Evolutionary conservation across 2,329 filamentous ascomycete species (phyloP), one percentile per base, ranked within the genome.

Genomic region (Pseudocercospora fijiensis): DNA sequence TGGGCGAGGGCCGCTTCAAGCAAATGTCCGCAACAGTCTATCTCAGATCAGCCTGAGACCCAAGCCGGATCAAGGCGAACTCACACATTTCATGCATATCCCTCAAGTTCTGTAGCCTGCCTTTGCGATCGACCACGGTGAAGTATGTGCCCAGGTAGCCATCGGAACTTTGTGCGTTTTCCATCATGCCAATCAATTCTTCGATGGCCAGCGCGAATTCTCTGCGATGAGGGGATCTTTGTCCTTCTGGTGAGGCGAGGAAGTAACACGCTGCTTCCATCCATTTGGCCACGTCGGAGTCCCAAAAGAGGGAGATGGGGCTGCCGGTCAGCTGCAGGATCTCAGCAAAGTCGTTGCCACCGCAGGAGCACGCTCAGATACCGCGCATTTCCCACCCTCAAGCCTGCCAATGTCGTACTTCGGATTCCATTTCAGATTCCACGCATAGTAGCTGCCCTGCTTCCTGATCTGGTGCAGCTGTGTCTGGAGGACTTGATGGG

Each of bases 231-330:
- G 26, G 10, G 6, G 24, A 37, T 18, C 26, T 13, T 47, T 49
- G 22, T n/a, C 57, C 57, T 30, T 58, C 57, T 30, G 57, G 22
- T 3, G 57, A 27, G 13, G 57, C 49, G 41, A 60, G 47, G 67
- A 85, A 81, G 66, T 87, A 87, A 64, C 84, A 86, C 3, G 84
- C 85, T 0, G 82, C 85, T 74, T 88, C 85, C 56, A 87, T 84
- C 83, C 84, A 86, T 72, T 87, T 87, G 13, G 80, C 84, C 24
- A 84, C 72, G 70, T 83, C 81, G 0, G 77, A 80, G 68, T 87
- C 85, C 84, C 85, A 87, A 33, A 87, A 87, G n/a, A 60, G n/a
- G 5, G 41, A 47, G 24, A 58, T 27, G 3, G 41, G 41, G 58
- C 47, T 37, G 58, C 47, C 47, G 26, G 58, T 30, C 11, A 60